phyloP scores from a whole-genome alignment of 1,284 basidiomycete species.

The Phylloboletellus chloephorus region DNA sequence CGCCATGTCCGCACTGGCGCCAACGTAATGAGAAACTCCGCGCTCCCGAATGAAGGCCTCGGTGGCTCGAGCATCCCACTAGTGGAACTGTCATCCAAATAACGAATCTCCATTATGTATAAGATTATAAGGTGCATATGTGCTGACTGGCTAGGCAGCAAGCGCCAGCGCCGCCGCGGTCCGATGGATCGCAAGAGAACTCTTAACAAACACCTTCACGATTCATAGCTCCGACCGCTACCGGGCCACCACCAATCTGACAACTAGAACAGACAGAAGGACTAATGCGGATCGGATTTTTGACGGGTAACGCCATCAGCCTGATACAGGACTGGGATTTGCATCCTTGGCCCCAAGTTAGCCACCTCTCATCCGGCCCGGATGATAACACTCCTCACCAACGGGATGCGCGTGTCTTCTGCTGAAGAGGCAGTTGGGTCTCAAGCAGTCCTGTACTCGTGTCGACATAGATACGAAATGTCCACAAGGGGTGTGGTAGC shows the following conservation, averaged over 20 bases:
- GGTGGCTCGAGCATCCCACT: not conserved
- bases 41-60: conserved; percentile 1
- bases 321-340: conserved; percentile 53
- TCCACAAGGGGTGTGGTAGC: conserved; percentile 65
- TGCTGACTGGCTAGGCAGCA: conserved; percentile 11
- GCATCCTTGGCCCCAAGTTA: conserved; percentile 46
- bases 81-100: not conserved
- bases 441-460: conserved; percentile 60
- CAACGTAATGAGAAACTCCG: not conserved
- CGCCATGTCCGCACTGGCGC: not conserved
- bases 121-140: conserved; percentile 22
- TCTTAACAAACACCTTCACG: conserved; percentile 9
- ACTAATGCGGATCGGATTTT: conserved; percentile 70
- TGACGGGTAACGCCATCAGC: conserved; percentile 64
- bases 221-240: conserved; percentile 21
- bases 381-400: conserved; percentile 37
- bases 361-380: conserved; percentile 1
- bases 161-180: conserved; percentile 22
- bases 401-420: conserved; percentile 52
- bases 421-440: conserved; percentile 66
- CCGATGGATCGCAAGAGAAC: conserved; percentile 2
- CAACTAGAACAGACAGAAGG: conserved; percentile 57
- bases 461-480: conserved; percentile 75
- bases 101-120: conserved; percentile 20
- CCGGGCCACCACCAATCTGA: conserved; percentile 13